phyloP scores from a whole-genome alignment of 1,284 basidiomycete genomes.

The Flammula alnicola region DNA sequence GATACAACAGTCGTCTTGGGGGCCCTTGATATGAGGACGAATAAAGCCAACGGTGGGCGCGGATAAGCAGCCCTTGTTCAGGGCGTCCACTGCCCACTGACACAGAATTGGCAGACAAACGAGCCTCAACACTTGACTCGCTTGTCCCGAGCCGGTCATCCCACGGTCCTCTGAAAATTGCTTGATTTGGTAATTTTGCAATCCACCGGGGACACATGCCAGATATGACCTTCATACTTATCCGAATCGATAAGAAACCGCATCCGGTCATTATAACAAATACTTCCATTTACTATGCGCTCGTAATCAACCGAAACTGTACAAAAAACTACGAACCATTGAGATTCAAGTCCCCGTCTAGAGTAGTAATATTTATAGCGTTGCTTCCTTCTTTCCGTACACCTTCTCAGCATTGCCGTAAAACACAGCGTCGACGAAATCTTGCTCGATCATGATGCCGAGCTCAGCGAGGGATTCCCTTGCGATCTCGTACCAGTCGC shows the following conservation, averaged over 20 bases:
- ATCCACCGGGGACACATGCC: constrained; percentile 1
- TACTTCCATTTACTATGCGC: not conserved
- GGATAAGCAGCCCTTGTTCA: not conserved
- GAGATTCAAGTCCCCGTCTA: constrained; percentile 5
- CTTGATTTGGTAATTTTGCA: constrained; percentile 14
- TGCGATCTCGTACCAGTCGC: constrained; percentile 83
- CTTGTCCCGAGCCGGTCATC: too few relatives aligned
- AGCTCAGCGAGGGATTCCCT: constrained; percentile 83
- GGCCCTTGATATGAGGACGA: constrained; percentile 7
- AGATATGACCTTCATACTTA: constrained; percentile 5
- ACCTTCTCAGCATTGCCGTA: constrained; percentile 65
- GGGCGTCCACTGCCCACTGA: constrained; percentile 1
- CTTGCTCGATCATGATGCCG: constrained; percentile 79
- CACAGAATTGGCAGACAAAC: constrained; percentile 4
- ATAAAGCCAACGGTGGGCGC: too few relatives aligned
- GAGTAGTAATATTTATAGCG: constrained; percentile 6
- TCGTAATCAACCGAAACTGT: not conserved
- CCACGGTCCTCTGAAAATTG: constrained; percentile 9
- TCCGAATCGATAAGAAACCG: constrained; percentile 6
- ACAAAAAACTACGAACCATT: constrained; percentile 9
- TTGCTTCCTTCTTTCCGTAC: constrained; percentile 45
- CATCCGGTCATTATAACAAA: constrained; percentile 5
- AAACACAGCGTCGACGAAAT: constrained; percentile 77
- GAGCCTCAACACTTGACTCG: too few relatives aligned
- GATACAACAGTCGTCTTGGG: constrained; percentile 5